Percentiles rank a stretch among this genome's conserved stretches.
Conservation (phyloP, 495 filamentous ascomycete species). For the Penicillium simplicissimum region DNA sequence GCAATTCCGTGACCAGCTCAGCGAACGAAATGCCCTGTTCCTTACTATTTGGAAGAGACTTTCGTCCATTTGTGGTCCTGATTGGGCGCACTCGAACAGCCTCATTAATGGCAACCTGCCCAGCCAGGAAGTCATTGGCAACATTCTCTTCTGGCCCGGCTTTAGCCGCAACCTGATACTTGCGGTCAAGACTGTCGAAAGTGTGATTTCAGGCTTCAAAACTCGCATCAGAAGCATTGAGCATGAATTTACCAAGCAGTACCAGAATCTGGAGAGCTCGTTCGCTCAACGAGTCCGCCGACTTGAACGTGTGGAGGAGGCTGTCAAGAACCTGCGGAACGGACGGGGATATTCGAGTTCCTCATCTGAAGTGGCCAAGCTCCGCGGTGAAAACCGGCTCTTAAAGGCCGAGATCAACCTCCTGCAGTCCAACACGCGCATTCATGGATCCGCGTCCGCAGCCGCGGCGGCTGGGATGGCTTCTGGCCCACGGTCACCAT, state of each 20-base stretch:
- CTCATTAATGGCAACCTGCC: slow-evolving; percentile 85
- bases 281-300: slow-evolving; percentile 78
- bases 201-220: slow-evolving; percentile 78
- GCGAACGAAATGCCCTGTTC: slow-evolving; percentile 85
- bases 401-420: slow-evolving; percentile 82
- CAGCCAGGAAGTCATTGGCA: slow-evolving; percentile 73
- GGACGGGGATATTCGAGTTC: slow-evolving; percentile 48
- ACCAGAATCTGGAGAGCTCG: slow-evolving; percentile 79
- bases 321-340: slow-evolving; percentile 56
- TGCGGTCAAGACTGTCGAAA: slow-evolving; percentile 86
- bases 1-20: slow-evolving; percentile 79
- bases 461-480: slow-evolving; percentile 29
- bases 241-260: slow-evolving; percentile 84
- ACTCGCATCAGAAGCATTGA: slow-evolving; percentile 79
- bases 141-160: slow-evolving; percentile 71
- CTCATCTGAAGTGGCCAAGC: slow-evolving; percentile 62
- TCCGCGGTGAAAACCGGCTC: slow-evolving; percentile 77
- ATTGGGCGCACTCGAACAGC: slow-evolving; percentile 89
- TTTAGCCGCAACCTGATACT: slow-evolving; percentile 87
- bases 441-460: slow-evolving; percentile 29
- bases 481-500: slow-evolving; percentile 33
- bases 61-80: slow-evolving; percentile 79
- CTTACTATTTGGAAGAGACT: slow-evolving; percentile 85
- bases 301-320: slow-evolving; percentile 81
- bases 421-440: slow-evolving; percentile 55